phyloP scores from a whole-genome alignment of 2,329 filamentous ascomycete genomes.

The Beauveria bassiana region DNA sequence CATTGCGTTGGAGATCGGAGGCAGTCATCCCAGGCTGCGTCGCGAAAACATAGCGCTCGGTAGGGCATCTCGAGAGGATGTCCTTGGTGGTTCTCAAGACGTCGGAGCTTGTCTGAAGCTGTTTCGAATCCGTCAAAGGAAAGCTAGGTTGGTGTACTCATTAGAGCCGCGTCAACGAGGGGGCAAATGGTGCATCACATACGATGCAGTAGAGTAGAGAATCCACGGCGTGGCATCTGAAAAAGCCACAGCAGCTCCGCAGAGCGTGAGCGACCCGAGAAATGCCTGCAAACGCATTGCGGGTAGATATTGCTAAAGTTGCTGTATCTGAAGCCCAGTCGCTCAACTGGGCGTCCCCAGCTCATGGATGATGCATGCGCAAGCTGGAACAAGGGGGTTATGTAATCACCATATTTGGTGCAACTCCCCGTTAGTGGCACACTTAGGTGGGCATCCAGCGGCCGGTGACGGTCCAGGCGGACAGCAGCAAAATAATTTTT shows the following conservation, averaged over 20 bases:
- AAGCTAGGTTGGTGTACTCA: slow-evolving; percentile 15
- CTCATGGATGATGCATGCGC: neutral
- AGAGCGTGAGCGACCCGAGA: slow-evolving; percentile 44
- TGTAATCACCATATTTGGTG: slow-evolving; percentile 3
- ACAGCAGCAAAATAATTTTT: slow-evolving; percentile 7
- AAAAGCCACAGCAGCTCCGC: slow-evolving; percentile 61
- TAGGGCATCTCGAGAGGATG: slow-evolving; percentile 62
- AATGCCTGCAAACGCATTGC: slow-evolving; percentile 49
- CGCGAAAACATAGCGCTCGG: slow-evolving; percentile 68
- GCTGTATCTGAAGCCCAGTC: neutral
- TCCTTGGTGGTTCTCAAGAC: slow-evolving; percentile 35
- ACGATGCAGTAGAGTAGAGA: slow-evolving; percentile 78
- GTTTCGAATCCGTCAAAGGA: slow-evolving; percentile 25
- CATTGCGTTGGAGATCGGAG: slow-evolving; percentile 52
- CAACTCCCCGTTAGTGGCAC: slow-evolving; percentile 18
- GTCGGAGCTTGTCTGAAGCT: slow-evolving; percentile 42
- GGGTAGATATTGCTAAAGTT: slow-evolving; percentile 16
- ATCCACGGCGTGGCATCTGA: slow-evolving; percentile 84
- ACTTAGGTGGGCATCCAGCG: slow-evolving; percentile 9
- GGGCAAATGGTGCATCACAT: slow-evolving; percentile 29
- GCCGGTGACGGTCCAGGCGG: neutral
- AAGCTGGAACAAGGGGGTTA: neutral
- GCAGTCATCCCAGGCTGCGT: slow-evolving; percentile 68
- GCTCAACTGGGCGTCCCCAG: neutral
- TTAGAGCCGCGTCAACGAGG: neutral